Percentiles rank a stretch among this genome's conserved stretches.
These are phyloP conservation scores for Papiliotrema laurentii DNA, from an alignment of 1,284 basidiomycete genomes.

Conservation along the genomic window DNA sequence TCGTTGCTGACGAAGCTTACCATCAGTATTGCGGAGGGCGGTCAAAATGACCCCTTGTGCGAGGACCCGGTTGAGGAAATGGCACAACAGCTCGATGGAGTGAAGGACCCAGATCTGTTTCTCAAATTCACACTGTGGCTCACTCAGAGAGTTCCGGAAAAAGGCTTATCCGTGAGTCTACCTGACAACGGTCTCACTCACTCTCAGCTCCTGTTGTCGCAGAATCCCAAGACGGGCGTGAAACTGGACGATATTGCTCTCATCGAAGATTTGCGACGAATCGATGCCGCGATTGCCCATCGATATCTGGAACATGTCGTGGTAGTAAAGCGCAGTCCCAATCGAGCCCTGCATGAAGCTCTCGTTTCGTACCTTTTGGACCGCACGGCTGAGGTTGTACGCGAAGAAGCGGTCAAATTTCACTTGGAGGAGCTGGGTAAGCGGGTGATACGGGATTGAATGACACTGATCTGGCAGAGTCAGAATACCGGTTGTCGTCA, in stretches of 20 bases:
- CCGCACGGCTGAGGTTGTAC: slow-evolving; percentile 21
- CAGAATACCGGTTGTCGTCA: slow-evolving; percentile 38
- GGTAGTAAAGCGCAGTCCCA: slow-evolving; percentile 60
- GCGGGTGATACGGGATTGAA: slow-evolving; percentile 5
- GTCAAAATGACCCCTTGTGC: slow-evolving; percentile 56
- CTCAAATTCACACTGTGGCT: slow-evolving; percentile 79
- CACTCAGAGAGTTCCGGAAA: slow-evolving; percentile 61
- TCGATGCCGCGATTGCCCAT: slow-evolving; percentile 55
- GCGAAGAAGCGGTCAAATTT: slow-evolving; percentile 46
- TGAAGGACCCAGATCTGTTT: slow-evolving; percentile 59
- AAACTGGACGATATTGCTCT: slow-evolving; percentile 50
- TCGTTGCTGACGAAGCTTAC: slow-evolving; percentile 1
- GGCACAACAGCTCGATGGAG: slow-evolving; percentile 59
- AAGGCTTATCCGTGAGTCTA: slow-evolving; percentile 62
- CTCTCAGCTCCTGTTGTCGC: slow-evolving; percentile 51
- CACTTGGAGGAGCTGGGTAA: slow-evolving; percentile 46
- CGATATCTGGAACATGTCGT: slow-evolving; percentile 76
- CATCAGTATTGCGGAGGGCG: slow-evolving; percentile 64
- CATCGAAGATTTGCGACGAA: slow-evolving; percentile 37
- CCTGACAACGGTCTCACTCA: neutral
- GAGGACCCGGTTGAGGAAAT: slow-evolving; percentile 67
- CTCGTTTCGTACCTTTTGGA: slow-evolving; percentile 32
- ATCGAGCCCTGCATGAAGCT: slow-evolving; percentile 35
- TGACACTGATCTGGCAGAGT: slow-evolving; percentile 19
- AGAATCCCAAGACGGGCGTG: slow-evolving; percentile 52